Percentiles rank a stretch among this genome's conserved stretches.
Evolutionary conservation across 2,329 filamentous ascomycete species (phyloP).

Genomic region (Aureobasidium sp.): DNA sequence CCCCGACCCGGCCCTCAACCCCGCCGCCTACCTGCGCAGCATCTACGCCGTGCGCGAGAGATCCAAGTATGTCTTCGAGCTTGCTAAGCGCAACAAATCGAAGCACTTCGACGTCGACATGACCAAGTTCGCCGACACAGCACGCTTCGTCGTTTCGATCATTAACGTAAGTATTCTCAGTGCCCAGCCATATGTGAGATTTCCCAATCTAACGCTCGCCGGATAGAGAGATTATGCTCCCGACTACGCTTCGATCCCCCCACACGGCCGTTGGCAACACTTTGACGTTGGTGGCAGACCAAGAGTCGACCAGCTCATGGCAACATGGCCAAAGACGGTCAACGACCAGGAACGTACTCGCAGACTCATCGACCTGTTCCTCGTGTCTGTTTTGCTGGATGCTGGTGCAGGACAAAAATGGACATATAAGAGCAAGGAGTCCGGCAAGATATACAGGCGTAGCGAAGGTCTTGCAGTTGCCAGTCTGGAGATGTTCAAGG

Average conservation of each 20-base stretch:
- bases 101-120: slow-evolving; percentile 86
- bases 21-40: slow-evolving; percentile 83
- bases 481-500: slow-evolving; percentile 87
- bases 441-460: slow-evolving; percentile 70
- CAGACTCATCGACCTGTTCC: slow-evolving; percentile 68
- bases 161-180: slow-evolving; percentile 64
- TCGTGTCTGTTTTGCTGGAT: slow-evolving; percentile 74
- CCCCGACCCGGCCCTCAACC: slow-evolving; percentile 81
- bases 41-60: slow-evolving; percentile 81
- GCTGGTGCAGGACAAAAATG: slow-evolving; percentile 85
- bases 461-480: slow-evolving; percentile 82
- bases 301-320: slow-evolving; percentile 62
- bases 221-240: slow-evolving; percentile 61
- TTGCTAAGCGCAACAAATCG: slow-evolving; percentile 69
- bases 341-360: slow-evolving; percentile 69
- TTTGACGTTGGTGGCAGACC: slow-evolving; percentile 75
- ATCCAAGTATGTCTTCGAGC: slow-evolving; percentile 64
- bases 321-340: slow-evolving; percentile 60
- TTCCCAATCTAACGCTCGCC: background rate
- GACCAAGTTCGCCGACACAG: slow-evolving; percentile 74
- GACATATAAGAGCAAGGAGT: slow-evolving; percentile 89
- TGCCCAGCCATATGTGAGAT: background rate
- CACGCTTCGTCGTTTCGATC: slow-evolving; percentile 81
- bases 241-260: slow-evolving; percentile 66
- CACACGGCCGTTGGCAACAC: slow-evolving; percentile 81